Evolutionary conservation across 208 protist species (phyloP), one percentile per base, ranked within the genome.

Genomic region (Lotmaria passim): DNA sequence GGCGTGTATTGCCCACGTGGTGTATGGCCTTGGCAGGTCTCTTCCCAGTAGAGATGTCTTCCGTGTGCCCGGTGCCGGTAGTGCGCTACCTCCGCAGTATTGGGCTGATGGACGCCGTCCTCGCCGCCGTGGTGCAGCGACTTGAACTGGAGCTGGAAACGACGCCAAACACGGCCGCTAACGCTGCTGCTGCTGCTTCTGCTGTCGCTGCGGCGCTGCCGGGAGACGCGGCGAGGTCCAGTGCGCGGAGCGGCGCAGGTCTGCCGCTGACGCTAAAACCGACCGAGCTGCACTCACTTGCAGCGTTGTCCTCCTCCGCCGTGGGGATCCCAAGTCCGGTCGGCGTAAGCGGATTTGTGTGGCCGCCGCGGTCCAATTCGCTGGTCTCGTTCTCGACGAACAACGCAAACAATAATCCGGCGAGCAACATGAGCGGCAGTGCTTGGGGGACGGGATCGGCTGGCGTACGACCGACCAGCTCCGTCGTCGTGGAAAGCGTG

Each of bases 71-170:
- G 24, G 56, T 60, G 21, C 55, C 78, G 23, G 62, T 82, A 21
- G 59, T 85, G 17, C 52, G 75, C n/a, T 87, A 88, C 67, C 72
- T 93, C 50, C 75, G 77, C n/a, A 81, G 79, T 47, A 46, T 82
- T 7, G 70, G 67, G 28, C 77, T 86, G 0, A 70, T 89, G 19
- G 28, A 79, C 12, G 60, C 78, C 11, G 77, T 77, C 21, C 51
- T 87, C 19, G 63, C 69, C 17, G 63, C 60, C 3, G 28, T 83
- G 34, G 41, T 69, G 26, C 52, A 70, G 46, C 56, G 71, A 41
- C 69, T 80, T 23, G 55, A 79, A 36, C 23, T 70, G 36, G 58
- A 73, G 62, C 19, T 84, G 48, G 63, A 38, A 4, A 47, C 75
- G 3, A 34, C 55, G 21, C 23, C 52, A 7, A 47, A 63, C 0